Conservation (phyloP, 2,329 filamentous ascomycete species). For the Lithohypha guttulata region DNA sequence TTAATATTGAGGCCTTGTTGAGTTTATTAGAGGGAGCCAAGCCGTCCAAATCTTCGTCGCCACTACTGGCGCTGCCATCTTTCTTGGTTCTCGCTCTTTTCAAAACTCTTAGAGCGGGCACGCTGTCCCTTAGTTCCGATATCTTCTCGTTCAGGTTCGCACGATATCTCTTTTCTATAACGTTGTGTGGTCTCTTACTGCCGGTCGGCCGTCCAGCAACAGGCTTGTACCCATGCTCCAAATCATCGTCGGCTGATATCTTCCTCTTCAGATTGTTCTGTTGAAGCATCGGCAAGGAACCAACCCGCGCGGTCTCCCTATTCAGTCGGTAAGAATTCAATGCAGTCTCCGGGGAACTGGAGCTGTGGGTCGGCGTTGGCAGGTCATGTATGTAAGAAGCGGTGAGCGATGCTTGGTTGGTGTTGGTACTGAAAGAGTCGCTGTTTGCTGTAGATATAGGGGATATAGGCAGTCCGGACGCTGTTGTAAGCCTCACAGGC, state of each 20-base stretch:
- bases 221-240: conserved; percentile 46
- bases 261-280: conserved; percentile 53
- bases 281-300: conserved; percentile 10
- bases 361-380: conserved; percentile 22
- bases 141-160: conserved; percentile 98
- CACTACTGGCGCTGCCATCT: conserved; percentile 54
- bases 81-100: conserved; percentile 50
- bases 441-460: conserved; percentile 20
- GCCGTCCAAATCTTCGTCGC: conserved; percentile 71
- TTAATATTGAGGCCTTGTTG: conserved; percentile 94
- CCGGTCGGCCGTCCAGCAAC: conserved; percentile 42
- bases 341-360: conserved; percentile 19
- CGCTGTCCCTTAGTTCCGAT: conserved; percentile 77
- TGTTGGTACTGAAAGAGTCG: conserved; percentile 12
- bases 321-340: conserved; percentile 19
- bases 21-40: conserved; percentile 82
- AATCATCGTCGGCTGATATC: conserved; percentile 46
- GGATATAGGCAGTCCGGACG: conserved; percentile 17
- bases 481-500: not conserved
- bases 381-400: conserved; percentile 18
- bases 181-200: conserved; percentile 95
- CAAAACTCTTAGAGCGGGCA: conserved; percentile 80
- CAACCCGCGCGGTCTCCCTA: conserved; percentile 19
- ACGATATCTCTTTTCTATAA: conserved; percentile 94
- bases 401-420: conserved; percentile 18